phyloP scores from a whole-genome alignment of 2,329 filamentous ascomycete species.

The Pseudocercospora cruenta region DNA sequence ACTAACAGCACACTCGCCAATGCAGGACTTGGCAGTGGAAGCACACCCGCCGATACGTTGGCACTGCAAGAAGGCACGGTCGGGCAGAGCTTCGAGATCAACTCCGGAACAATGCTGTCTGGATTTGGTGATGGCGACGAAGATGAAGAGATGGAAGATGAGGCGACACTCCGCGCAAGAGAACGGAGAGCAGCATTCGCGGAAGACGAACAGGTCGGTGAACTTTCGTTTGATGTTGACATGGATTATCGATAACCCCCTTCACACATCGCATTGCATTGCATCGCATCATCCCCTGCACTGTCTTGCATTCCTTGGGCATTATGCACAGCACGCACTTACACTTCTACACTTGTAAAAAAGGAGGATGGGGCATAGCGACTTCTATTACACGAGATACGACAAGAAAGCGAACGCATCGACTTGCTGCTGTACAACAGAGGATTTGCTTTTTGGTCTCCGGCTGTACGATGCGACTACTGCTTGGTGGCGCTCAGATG shows the following conservation, averaged over 20 bases:
- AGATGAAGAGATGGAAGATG: conserved; percentile 84
- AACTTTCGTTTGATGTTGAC: conserved; percentile 64
- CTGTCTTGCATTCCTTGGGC: conserved; percentile 12
- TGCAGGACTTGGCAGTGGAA: conserved; percentile 71
- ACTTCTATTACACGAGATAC: conserved; percentile 13
- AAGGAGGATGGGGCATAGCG: conserved; percentile 13
- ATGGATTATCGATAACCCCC: conserved; percentile 60
- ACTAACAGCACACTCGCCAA: conserved; percentile 68
- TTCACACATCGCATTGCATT: conserved; percentile 10
- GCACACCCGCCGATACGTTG: conserved; percentile 37
- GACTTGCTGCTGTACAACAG: conserved; percentile 5
- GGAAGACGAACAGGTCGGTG: conserved; percentile 68
- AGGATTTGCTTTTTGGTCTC: neutral
- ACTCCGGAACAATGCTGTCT: conserved; percentile 57
- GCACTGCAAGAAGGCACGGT: conserved; percentile 40
- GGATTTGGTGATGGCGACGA: conserved; percentile 97
- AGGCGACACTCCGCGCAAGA: conserved; percentile 25
- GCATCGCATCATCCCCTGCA: conserved; percentile 14
- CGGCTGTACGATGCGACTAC: conserved; percentile 1
- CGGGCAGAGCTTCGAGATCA: conserved; percentile 40
- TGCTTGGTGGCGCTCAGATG: conserved; percentile 1
- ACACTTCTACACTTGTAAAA: conserved; percentile 18
- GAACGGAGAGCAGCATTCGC: conserved; percentile 41
- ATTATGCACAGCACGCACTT: conserved; percentile 16
- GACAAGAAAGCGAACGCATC: conserved; percentile 15